Evolutionary conservation across 1,284 basidiomycete genomes (phyloP).

Genomic region (Testicularia cyperi): DNA sequence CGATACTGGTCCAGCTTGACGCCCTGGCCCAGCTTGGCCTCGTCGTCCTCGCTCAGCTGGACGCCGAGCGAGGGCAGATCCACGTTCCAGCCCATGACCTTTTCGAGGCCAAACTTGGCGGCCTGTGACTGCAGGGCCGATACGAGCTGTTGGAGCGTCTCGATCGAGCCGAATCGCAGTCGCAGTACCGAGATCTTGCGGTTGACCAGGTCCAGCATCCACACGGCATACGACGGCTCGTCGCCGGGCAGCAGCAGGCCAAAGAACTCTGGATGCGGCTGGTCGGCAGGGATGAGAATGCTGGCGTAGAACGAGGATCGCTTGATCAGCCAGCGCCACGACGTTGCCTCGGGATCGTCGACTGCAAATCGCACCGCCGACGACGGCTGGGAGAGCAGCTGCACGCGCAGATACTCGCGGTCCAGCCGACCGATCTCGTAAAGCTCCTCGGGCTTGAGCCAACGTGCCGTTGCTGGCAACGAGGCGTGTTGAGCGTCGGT

Average conservation of each 20-base stretch:
- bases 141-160: conserved; percentile 5
- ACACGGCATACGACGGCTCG: conserved; percentile 15
- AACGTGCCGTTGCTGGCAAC: conserved; percentile 7
- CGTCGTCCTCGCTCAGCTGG: conserved; percentile 6
- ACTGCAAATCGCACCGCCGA: conserved; percentile 17
- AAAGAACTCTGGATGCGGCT: conserved; percentile 12
- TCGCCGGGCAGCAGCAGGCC: conserved; percentile 5
- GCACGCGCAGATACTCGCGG: conserved; percentile 14
- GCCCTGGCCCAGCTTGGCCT: conserved; percentile 3
- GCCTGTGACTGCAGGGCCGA: conserved; percentile 8
- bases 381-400: conserved; percentile 1
- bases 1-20: conserved; percentile 1
- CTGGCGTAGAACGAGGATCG: conserved; percentile 27
- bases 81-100: conserved; percentile 34
- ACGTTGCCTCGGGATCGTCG: conserved; percentile 29
- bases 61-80: conserved; percentile 9
- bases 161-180: conserved; percentile 2
- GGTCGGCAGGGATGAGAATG: conserved; percentile 9
- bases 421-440: conserved; percentile 12
- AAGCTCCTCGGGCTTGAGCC: conserved; percentile 14
- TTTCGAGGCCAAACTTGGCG: conserved; percentile 11
- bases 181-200: conserved; percentile 21
- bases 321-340: conserved; percentile 33
- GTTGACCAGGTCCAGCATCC: conserved; percentile 29
- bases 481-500: background rate